phyloP scores from a whole-genome alignment of 2,329 filamentous ascomycete species.

The Paramyrothecium roridum region DNA sequence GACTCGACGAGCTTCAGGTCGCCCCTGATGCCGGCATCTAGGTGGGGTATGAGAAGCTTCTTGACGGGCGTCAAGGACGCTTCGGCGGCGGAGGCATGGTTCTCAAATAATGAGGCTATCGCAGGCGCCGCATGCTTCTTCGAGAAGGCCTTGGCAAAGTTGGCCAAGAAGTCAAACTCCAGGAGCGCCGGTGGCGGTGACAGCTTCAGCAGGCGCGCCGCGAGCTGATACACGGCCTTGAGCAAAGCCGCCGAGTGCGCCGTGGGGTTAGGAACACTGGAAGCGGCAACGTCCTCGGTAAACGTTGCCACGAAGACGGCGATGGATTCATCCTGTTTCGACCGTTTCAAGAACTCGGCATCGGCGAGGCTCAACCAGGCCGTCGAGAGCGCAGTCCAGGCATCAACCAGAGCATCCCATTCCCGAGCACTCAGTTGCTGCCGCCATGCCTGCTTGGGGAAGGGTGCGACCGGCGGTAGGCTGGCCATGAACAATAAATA shows the following conservation, averaged over 20 bases:
- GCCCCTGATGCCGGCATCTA: slow-evolving; percentile 59
- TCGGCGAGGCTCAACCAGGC: slow-evolving; percentile 60
- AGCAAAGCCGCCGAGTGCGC: slow-evolving; percentile 46
- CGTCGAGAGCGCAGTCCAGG: slow-evolving; percentile 69
- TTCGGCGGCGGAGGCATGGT: slow-evolving; percentile 47
- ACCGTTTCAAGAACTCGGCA: slow-evolving; percentile 47
- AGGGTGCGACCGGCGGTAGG: slow-evolving; percentile 72
- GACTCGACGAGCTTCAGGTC: slow-evolving; percentile 53
- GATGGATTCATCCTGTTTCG: slow-evolving; percentile 56
- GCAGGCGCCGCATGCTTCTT: slow-evolving; percentile 57
- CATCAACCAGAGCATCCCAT: slow-evolving; percentile 74
- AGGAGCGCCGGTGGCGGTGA: slow-evolving; percentile 47
- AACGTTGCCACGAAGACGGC: slow-evolving; percentile 65
- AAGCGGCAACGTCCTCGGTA: slow-evolving; percentile 50
- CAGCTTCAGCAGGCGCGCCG: slow-evolving; percentile 50
- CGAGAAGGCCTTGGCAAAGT: slow-evolving; percentile 64
- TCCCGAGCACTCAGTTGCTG: slow-evolving; percentile 64
- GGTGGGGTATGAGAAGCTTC: slow-evolving; percentile 54
- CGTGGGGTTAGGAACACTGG: slow-evolving; percentile 28
- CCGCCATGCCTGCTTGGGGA: slow-evolving; percentile 67
- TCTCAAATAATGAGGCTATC: slow-evolving; percentile 46
- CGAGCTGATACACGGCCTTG: slow-evolving; percentile 62
- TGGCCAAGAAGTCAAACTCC: slow-evolving; percentile 65
- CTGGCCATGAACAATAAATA: slow-evolving; percentile 35
- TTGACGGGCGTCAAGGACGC: slow-evolving; percentile 57